Base-by-base conservation (phyloP, 768 basidiomycete genomes). In the Crepidotus variabilis region DNA sequence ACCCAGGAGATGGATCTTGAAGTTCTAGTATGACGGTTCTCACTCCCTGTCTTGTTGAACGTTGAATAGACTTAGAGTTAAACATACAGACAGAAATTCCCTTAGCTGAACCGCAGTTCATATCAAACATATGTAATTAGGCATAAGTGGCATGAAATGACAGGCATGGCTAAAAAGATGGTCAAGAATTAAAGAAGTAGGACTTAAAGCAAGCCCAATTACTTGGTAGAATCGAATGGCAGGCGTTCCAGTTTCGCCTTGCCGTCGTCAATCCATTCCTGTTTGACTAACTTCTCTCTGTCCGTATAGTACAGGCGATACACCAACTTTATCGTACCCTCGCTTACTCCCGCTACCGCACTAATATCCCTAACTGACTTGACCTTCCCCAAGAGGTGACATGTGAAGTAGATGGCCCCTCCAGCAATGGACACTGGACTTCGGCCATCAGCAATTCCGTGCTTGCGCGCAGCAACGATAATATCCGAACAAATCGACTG, bases 361-460 rank as follows among this genome's bases (percentile, higher is more conserved):
- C 90, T 90, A 66, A 99, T 94, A 65, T 98, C 93, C 72, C 86
- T 85, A 49, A 88, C 80, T 21, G 85, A 80, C 72, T 91, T 92
- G 23, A 75, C 65, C 64, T 85, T 83, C 52, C 88, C 92, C 64
- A 95, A 78, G 45, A 98, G 67, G 61, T 87, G 80, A 66, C 90
- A 91, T 28, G 92, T 91, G 73, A 98, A 98, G 75, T 90, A 94
- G 57, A 99, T 94, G 18, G 93, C 92, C 39, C 92, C 94, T 43
- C 93, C 92, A n/a, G 96, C 97, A 62, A 99, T 94, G n/a, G 97
- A 97, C 51, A 98, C 91, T 1, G 96, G 96, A 64, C 87, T 92
- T 59, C 97, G 80, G 22, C 97, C 97, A 67, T 94, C 94, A 33
- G 94, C 94, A 59, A 96, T 88, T 45, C 92, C 92, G 61, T 89